Conservation (phyloP, 2,329 filamentous ascomycete genomes). For the Truncatella angustata region DNA sequence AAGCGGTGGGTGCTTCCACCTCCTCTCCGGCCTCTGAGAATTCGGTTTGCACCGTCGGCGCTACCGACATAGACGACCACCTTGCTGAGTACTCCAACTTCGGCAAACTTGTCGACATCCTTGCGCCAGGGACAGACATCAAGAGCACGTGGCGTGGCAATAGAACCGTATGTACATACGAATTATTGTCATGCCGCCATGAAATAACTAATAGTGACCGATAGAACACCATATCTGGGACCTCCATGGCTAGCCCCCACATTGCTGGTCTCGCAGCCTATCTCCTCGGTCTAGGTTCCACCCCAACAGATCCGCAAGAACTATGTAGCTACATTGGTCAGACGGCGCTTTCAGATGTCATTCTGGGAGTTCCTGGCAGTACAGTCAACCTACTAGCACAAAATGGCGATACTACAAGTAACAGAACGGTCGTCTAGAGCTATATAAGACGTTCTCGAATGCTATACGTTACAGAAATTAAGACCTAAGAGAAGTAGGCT, state of each 20-base stretch:
- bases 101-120: constrained; percentile 42
- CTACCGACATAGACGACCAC: constrained; percentile 27
- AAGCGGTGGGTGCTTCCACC: constrained; percentile 17
- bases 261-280: constrained; percentile 62
- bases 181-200: too few relatives aligned
- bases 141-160: constrained; percentile 40
- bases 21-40: constrained; percentile 28
- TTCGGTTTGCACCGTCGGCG: constrained; percentile 33
- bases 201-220: too few relatives aligned
- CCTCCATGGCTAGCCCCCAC: constrained; percentile 62
- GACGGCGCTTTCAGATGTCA: constrained; percentile 36
- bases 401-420: constrained; percentile 22
- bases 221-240: constrained; percentile 51
- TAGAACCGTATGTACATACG: constrained; percentile 22
- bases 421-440: neutral
- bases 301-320: constrained; percentile 33
- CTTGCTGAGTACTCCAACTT: constrained; percentile 49
- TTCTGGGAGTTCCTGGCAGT: constrained; percentile 32
- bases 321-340: constrained; percentile 41
- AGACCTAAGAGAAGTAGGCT: too few relatives aligned
- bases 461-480: too few relatives aligned
- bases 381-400: constrained; percentile 34
- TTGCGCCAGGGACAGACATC: constrained; percentile 40
- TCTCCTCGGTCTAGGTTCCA: constrained; percentile 40
- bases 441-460: neutral